Base-by-base conservation (phyloP, 768 basidiomycete species). In the Amanita thiersii region DNA sequence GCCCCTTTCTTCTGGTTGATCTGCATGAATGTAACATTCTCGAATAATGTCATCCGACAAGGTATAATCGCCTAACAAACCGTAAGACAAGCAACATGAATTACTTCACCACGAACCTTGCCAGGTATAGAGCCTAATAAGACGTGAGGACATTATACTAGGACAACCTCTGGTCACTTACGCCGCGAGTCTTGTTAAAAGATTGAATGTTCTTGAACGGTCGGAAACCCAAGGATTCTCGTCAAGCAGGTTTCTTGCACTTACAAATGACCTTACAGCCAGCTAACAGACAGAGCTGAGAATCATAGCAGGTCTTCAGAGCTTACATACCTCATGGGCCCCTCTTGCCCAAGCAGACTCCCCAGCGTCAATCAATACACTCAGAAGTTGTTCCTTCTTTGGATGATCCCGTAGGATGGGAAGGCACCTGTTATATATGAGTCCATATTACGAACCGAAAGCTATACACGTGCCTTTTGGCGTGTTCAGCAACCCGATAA, bases 271-370 rank as follows among this genome's bases (percentile, higher is more conserved):
- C 39, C 74, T 73, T 23, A 77, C 65, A 3, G 81, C 79, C 28
- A 81, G 63, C 81, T 84, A 45, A 28, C 12, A 23, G 31, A 26
- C 20, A 11, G n/a, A 23, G 23, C 15, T 44, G 4, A 20, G 18
- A 19, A 17, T 4, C n/a, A n/a, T n/a, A n/a, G n/a, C n/a, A n/a
- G n/a, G n/a, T n/a, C n/a, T n/a, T n/a, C n/a, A n/a, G n/a, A n/a
- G n/a, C n/a, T n/a, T n/a, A n/a, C n/a, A n/a, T 53, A 82, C 81
- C 65, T 86, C 84, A 52, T 85, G 82, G 25, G 84, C 84, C 17
- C 84, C 84, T 39, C 81, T 70, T 5, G 73, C 69, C 66, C 79
- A 76, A 4, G 84, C 80, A 26, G 79, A 76, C 50, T 83, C 79
- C 1, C 80, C 82, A 15, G 82, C 81, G 39, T 81, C 73, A 14